A percentile compares a stretch with the other conserved stretches of the same genome.
phyloP scores from a whole-genome alignment of 495 filamentous ascomycete genomes.

The Aspergillus diversus region DNA sequence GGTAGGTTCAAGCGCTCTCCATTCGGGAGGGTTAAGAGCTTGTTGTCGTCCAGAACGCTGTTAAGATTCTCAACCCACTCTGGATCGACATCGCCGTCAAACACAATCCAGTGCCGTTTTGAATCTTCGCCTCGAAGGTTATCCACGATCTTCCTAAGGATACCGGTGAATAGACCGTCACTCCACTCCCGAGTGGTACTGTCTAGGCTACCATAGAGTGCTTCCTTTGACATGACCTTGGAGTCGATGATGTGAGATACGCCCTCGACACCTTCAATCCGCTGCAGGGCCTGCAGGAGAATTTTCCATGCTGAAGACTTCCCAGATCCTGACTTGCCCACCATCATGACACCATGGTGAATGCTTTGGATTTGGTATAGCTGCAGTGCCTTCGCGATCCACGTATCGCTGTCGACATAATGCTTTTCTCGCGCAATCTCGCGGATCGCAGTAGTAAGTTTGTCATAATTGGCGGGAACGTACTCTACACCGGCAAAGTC shows the following conservation, averaged over 20 bases:
- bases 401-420: slow-evolving; percentile 85
- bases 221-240: slow-evolving; percentile 99
- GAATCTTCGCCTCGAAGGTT: slow-evolving; percentile 95
- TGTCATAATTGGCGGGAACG: slow-evolving; percentile 79
- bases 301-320: slow-evolving; percentile 96
- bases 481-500: slow-evolving; percentile 94
- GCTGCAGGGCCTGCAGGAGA: slow-evolving; percentile 89
- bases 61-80: slow-evolving; percentile 99
- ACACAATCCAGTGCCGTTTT: slow-evolving; percentile 98
- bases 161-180: slow-evolving; percentile 96
- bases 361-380: slow-evolving; percentile 97
- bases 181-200: slow-evolving; percentile 98
- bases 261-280: slow-evolving; percentile 87
- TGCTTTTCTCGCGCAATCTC: slow-evolving; percentile 80
- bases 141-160: slow-evolving; percentile 96
- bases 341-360: slow-evolving; percentile 99
- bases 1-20: slow-evolving; percentile 95
- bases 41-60: slow-evolving; percentile 98
- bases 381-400: slow-evolving; percentile 96
- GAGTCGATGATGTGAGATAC: slow-evolving; percentile 98
- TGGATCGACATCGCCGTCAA: slow-evolving; percentile 97
- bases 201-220: slow-evolving; percentile 91
- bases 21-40: slow-evolving; percentile 92
- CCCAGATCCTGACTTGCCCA: slow-evolving; percentile 90
- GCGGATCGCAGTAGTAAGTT: slow-evolving; percentile 79